Percentiles rank a stretch among this genome's conserved stretches.
Conservation (phyloP, 2,329 filamentous ascomycete genomes). For the Colletotrichum scovillei region DNA sequence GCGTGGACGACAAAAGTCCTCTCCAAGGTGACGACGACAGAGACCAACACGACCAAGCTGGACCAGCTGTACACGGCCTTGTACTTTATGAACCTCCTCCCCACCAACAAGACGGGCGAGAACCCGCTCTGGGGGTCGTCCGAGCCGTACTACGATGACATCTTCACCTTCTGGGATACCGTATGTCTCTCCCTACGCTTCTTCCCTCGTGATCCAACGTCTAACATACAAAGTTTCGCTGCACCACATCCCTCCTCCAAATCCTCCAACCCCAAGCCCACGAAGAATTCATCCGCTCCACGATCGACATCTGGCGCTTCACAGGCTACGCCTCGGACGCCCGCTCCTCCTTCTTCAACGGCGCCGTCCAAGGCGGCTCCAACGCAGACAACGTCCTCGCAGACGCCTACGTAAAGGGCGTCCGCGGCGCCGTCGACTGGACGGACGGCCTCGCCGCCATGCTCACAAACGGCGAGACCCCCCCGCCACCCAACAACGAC, state of each 20-base stretch:
- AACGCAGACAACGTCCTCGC: constrained; percentile 79
- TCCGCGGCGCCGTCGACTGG: constrained; percentile 74
- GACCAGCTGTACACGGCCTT: constrained; percentile 74
- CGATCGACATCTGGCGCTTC: constrained; percentile 75
- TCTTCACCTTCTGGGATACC: constrained; percentile 75
- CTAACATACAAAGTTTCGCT: constrained; percentile 61
- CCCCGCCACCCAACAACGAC: constrained; percentile 69
- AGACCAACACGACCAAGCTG: constrained; percentile 64
- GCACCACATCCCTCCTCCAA: constrained; percentile 72
- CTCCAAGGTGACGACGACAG: constrained; percentile 71
- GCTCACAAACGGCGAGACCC: constrained; percentile 74
- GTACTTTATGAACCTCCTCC: constrained; percentile 77
- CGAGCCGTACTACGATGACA: constrained; percentile 79
- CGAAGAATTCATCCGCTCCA: constrained; percentile 73
- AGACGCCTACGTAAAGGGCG: constrained; percentile 77
- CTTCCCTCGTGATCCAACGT: background rate
- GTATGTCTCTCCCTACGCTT: constrained; percentile 28
- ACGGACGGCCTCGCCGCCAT: constrained; percentile 70
- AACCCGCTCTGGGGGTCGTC: constrained; percentile 73
- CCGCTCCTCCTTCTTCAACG: constrained; percentile 76
- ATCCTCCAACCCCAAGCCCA: constrained; percentile 72
- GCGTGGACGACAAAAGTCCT: constrained; percentile 73
- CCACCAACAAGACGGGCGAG: constrained; percentile 77
- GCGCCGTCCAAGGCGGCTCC: constrained; percentile 75
- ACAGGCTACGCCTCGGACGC: constrained; percentile 75